Evolutionary conservation across 2,329 filamentous ascomycete genomes (phyloP), one percentile per base, ranked within the genome.

Genomic region (Colletotrichum sojae): DNA sequence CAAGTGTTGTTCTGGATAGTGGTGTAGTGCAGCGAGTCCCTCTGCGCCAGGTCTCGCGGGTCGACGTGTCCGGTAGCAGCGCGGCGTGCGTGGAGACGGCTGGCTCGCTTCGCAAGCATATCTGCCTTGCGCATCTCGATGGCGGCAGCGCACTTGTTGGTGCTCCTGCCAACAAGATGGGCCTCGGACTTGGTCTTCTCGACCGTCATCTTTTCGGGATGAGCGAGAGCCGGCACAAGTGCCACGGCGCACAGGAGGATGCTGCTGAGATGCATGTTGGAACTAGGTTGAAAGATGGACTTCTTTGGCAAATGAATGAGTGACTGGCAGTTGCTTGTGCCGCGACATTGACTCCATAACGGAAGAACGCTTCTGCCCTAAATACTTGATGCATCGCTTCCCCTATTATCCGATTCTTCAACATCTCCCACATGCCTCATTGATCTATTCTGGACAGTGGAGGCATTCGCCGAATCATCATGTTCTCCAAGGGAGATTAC

Each of bases 151-250:
- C 13, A 88, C 78, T 20, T 83, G 82, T 46, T 82, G 71, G 71
- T 82, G 79, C 27, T 78, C 74, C n/a, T 76, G 76, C 68, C 60
- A 22, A 76, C 75, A 55, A 85, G 75, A 71, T 83, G 87, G 0
- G 81, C 77, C 20, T 83, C 83, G n/a, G 85, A 84, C 75, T 86
- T 83, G 22, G 83, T 80, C 75, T 88, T 86, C 15, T 84, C 78
- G 49, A 77, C 76, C 40, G 84, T 70, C 61, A 86, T 80, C 67
- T 86, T 84, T 67, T 85, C 85, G 0, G 84, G 85, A 67, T 88
- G 83, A 25, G 83, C 83, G 18, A 53, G 25, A 12, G 25, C 56
- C 27, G 56, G 56, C n/a, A 40, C 56, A 10, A 51, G 27, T 8
- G n/a, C 27, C 25, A 59, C 36, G 0, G 27, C 56, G 15, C 20